A percentile compares a stretch with the other conserved stretches of the same genome.
Evolutionary conservation across 345 rosid genomes (phyloP).

Genomic region (Moringa oleifera): DNA sequence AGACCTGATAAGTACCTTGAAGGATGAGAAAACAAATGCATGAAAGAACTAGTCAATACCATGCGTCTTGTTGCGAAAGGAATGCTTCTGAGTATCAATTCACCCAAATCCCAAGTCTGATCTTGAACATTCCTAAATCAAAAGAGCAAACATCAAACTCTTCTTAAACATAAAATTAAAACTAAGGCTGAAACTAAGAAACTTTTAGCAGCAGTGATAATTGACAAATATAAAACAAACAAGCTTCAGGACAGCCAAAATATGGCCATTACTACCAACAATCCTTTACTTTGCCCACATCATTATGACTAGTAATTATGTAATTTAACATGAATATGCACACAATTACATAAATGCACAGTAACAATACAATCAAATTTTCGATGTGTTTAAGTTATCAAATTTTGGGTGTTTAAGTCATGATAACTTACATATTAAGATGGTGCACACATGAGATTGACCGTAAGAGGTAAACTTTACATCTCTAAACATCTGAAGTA

Average conservation of each 20-base stretch:
- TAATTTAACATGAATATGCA: too few species aligned
- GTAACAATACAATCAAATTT: neutral
- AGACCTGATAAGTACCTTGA: constrained; percentile 96
- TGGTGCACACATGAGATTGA: too few species aligned
- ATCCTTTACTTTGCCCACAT: too few species aligned
- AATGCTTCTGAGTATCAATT: constrained; percentile 28
- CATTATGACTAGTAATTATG: too few species aligned
- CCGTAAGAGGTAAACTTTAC: too few species aligned
- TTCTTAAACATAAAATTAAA: neutral
- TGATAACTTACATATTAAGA: too few species aligned
- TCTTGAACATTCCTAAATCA: constrained; percentile 33
- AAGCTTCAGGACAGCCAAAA: neutral
- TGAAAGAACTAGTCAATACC: constrained; percentile 50
- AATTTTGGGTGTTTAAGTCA: too few species aligned
- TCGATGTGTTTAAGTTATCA: too few species aligned
- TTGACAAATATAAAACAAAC: neutral
- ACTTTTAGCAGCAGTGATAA: constrained; percentile 9
- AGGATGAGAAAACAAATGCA: constrained; percentile 55
- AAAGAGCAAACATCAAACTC: neutral
- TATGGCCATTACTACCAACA: too few species aligned
- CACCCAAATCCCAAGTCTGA: constrained; percentile 30
- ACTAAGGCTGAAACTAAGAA: too few species aligned
- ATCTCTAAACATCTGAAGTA: too few species aligned
- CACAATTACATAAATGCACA: neutral
- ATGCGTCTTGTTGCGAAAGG: constrained; percentile 43